These are phyloP conservation scores for Aspergillus floridensis DNA, from an alignment of 2,329 filamentous ascomycete species.

Conservation along the genomic window DNA sequence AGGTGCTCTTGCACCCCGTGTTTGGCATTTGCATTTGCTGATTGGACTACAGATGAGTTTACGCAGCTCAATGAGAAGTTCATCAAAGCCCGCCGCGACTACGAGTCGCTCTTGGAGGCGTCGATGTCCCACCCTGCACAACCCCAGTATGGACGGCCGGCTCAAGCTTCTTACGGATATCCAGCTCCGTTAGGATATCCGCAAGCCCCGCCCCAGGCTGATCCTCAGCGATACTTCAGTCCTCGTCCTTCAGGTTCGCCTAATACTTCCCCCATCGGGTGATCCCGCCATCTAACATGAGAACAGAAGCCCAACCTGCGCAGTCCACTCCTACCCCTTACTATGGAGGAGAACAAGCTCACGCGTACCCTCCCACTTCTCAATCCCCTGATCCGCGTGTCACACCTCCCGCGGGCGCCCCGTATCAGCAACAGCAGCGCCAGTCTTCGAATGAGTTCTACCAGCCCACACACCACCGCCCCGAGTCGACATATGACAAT, in stretches of 20 bases:
- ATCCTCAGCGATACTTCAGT: constrained; percentile 68
- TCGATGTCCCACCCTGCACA: constrained; percentile 95
- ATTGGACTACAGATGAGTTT: constrained; percentile 72
- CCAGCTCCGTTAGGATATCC: constrained; percentile 34
- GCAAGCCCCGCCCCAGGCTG: constrained; percentile 49
- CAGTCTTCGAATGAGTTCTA: constrained; percentile 52
- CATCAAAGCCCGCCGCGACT: constrained; percentile 95
- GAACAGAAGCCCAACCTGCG: constrained; percentile 32
- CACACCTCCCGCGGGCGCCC: constrained; percentile 32
- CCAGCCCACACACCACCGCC: constrained; percentile 51
- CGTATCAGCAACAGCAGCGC: constrained; percentile 42
- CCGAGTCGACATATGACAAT: constrained; percentile 66
- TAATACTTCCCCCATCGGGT: background rate
- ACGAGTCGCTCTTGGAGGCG: constrained; percentile 90
- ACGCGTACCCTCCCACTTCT: constrained; percentile 39
- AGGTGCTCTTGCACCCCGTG: constrained; percentile 20
- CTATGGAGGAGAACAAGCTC: constrained; percentile 59
- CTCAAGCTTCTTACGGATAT: constrained; percentile 37
- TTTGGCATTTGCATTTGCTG: constrained; percentile 8
- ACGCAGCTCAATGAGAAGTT: constrained; percentile 99
- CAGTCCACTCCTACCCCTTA: constrained; percentile 57
- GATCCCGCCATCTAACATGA: constrained; percentile 19
- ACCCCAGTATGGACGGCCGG: constrained; percentile 67
- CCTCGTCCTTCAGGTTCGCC: constrained; percentile 47
- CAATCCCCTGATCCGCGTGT: constrained; percentile 44